These are phyloP conservation scores for Ceratocystis alfenasii DNA, from an alignment of 2,329 filamentous ascomycete species.

Conservation along the genomic window DNA sequence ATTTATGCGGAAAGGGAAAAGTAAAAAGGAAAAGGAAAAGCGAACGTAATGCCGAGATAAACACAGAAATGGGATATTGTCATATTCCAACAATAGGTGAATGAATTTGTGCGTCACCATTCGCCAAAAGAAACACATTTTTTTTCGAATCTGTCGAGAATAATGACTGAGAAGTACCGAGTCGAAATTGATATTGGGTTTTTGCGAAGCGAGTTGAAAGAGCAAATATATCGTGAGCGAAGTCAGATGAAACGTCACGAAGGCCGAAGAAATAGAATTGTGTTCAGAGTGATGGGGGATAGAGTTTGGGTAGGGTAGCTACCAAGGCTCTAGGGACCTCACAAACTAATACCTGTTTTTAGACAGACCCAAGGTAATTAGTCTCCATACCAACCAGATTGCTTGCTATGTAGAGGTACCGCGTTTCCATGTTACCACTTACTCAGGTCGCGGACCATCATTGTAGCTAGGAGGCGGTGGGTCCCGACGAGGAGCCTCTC, in stretches of 20 bases:
- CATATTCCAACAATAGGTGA: conserved; percentile 3
- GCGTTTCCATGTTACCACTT: conserved; percentile 23
- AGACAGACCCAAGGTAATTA: conserved; percentile 18
- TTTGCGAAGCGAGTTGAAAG: conserved; percentile 13
- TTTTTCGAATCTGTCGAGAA: conserved; percentile 22
- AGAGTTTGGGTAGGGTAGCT: neutral
- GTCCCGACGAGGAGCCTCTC: conserved; percentile 34
- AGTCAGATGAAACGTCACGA: conserved; percentile 9
- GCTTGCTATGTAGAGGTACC: conserved; percentile 15
- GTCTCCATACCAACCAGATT: conserved; percentile 15
- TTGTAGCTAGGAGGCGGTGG: conserved; percentile 32
- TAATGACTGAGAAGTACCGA: conserved; percentile 13
- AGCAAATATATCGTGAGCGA: conserved; percentile 6
- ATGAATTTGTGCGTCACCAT: conserved; percentile 8
- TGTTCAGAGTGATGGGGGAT: neutral
- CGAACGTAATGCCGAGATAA: conserved; percentile 3
- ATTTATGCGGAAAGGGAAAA: neutral
- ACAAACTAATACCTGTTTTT: conserved; percentile 18
- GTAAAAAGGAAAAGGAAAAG: neutral
- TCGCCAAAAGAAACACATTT: conserved; percentile 20
- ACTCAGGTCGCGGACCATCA: conserved; percentile 34
- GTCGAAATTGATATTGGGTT: conserved; percentile 15
- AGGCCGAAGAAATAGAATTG: neutral
- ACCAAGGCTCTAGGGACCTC: neutral
- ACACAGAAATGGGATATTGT: conserved; percentile 14